A percentile compares a stretch with the other conserved stretches of the same genome.
Evolutionary conservation across 2,329 filamentous ascomycete genomes (phyloP).

Genomic region (Epicoccum sorghinum): DNA sequence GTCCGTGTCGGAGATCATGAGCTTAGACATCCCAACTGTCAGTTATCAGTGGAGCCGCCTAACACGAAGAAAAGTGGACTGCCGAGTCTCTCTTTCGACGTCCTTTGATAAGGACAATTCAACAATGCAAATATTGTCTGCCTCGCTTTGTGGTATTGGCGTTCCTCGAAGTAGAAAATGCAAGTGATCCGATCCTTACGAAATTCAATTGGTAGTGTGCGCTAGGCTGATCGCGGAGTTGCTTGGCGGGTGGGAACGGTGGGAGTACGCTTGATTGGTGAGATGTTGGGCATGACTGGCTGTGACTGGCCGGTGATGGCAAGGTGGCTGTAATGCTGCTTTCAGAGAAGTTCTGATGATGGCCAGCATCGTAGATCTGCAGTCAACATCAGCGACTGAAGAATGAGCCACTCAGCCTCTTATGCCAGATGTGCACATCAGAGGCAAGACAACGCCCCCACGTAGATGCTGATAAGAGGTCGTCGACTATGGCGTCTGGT

Average conservation of each 20-base stretch:
- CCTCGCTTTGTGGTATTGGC: not conserved
- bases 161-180: not conserved
- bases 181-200: not conserved
- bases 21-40: conserved; percentile 11
- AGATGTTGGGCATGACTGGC: conserved; percentile 3
- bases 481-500: conserved; percentile 8
- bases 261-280: not conserved
- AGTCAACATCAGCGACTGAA: conserved; percentile 2
- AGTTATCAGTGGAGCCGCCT: conserved; percentile 16
- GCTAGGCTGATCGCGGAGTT: conserved; percentile 5
- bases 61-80: conserved; percentile 17
- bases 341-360: not conserved
- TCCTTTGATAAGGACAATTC: conserved; percentile 10
- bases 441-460: conserved; percentile 1
- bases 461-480: conserved; percentile 24
- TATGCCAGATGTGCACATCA: conserved; percentile 12
- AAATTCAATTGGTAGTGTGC: not conserved
- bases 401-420: conserved; percentile 17
- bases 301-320: not conserved
- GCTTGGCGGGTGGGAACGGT: conserved; percentile 6
- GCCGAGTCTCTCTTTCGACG: conserved; percentile 9
- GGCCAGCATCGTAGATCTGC: conserved; percentile 3
- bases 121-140: not conserved
- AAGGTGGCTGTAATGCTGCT: not conserved
- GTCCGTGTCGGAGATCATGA: conserved; percentile 11